Conservation (phyloP, 352 stramenopile genomes). For the Globisporangium emineosum region DNA sequence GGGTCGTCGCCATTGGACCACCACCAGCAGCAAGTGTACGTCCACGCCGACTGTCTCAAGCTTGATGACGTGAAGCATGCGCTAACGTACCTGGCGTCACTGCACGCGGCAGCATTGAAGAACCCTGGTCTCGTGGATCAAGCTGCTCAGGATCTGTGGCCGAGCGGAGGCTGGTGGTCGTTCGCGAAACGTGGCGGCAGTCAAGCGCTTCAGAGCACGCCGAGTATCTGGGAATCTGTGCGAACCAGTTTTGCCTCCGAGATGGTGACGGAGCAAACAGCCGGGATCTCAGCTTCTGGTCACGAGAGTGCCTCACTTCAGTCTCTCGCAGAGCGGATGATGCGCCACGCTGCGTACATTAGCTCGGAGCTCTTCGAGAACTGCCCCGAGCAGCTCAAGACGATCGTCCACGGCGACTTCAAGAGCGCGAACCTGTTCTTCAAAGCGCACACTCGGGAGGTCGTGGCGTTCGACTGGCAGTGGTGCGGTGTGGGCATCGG, state of each 20-base stretch:
- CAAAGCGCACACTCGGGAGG: constrained; percentile 29
- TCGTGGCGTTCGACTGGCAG: constrained; percentile 75
- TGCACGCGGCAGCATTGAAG: constrained; percentile 42
- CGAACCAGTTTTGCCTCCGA: constrained; percentile 27
- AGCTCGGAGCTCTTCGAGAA: constrained; percentile 35
- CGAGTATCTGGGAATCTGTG: constrained; percentile 42
- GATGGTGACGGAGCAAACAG: neutral
- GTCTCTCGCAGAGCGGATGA: constrained; percentile 43
- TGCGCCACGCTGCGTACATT: constrained; percentile 46
- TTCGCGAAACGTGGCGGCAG: constrained; percentile 49
- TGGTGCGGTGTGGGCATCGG: constrained; percentile 62
- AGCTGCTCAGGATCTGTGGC: constrained; percentile 33
- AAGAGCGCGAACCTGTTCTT: constrained; percentile 79
- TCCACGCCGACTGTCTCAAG: constrained; percentile 36
- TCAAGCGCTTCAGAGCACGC: constrained; percentile 31
- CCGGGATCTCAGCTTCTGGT: neutral
- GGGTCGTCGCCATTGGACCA: no score
- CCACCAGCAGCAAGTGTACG: constrained; percentile 13
- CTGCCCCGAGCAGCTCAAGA: constrained; percentile 22
- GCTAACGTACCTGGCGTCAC: constrained; percentile 41
- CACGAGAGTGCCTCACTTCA: constrained; percentile 10
- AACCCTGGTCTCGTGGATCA: constrained; percentile 22
- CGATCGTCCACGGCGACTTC: constrained; percentile 65
- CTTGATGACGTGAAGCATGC: constrained; percentile 33
- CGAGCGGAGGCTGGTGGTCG: constrained; percentile 53